Percentiles rank a stretch among this genome's conserved stretches.
Conservation (phyloP, 2,329 filamentous ascomycete genomes). For the Colletotrichum tropicicola region DNA sequence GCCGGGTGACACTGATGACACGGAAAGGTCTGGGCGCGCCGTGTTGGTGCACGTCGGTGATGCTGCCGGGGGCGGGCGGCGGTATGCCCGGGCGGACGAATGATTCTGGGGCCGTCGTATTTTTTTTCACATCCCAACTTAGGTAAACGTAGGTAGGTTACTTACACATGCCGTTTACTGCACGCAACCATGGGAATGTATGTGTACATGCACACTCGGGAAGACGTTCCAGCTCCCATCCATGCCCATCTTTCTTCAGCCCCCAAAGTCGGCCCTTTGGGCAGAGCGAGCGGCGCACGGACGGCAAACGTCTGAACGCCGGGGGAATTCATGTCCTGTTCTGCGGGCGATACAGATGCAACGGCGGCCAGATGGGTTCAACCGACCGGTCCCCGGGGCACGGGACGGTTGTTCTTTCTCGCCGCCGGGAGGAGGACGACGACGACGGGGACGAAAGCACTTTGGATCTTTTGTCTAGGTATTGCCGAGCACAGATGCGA, state of each 20-base stretch:
- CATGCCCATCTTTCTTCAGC: background rate
- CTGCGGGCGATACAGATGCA: conserved; percentile 12
- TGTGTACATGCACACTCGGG: background rate
- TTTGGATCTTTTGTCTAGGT: no score
- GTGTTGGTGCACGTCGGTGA: background rate
- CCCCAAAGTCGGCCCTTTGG: conserved; percentile 13
- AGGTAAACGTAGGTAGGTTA: no score
- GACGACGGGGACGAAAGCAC: no score
- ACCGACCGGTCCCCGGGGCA: conserved; percentile 11
- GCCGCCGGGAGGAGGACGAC: no score
- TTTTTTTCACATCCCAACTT: no score
- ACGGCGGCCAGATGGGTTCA: conserved; percentile 22
- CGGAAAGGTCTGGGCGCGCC: background rate
- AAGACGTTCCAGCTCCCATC: no score
- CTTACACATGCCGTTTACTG: background rate
- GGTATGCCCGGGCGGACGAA: no score
- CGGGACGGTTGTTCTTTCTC: background rate
- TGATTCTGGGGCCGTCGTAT: no score
- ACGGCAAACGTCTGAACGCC: conserved; percentile 16
- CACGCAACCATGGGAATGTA: background rate
- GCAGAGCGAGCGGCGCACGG: conserved; percentile 3
- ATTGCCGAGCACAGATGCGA: no score
- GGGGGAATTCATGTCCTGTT: conserved; percentile 9
- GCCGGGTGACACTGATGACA: background rate
- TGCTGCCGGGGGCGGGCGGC: no score